A percentile compares a stretch with the other conserved stretches of the same genome.
Evolutionary conservation across 2,329 filamentous ascomycete genomes (phyloP).

Genomic region (Mycocentrospora acerina): DNA sequence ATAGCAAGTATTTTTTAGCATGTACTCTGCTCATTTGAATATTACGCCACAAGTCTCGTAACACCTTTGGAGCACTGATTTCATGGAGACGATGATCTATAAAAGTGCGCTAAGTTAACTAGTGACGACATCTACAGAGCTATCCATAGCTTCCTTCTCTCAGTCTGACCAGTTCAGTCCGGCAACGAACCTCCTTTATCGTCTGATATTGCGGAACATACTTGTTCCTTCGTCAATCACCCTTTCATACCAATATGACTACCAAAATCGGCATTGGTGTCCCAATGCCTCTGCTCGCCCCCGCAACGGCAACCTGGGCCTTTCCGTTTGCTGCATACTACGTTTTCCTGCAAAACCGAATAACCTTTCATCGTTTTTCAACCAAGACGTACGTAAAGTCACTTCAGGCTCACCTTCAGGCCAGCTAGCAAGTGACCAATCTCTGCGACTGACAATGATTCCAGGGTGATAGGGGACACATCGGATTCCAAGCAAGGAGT

Average conservation of each 20-base stretch:
- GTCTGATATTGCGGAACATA: neutral
- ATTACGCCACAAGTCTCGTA: too few relatives aligned
- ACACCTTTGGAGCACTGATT: too few relatives aligned
- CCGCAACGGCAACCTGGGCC: conserved; percentile 44
- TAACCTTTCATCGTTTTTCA: conserved; percentile 38
- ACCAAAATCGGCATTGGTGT: conserved; percentile 37
- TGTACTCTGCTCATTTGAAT: too few relatives aligned
- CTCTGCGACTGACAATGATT: conserved; percentile 6
- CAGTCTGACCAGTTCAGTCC: too few relatives aligned
- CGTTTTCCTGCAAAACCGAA: conserved; percentile 44
- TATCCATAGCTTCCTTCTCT: too few relatives aligned
- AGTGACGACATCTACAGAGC: too few relatives aligned
- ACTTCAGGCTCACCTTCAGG: neutral
- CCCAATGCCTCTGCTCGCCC: conserved; percentile 33
- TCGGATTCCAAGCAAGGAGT: conserved; percentile 12
- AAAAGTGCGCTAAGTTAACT: too few relatives aligned
- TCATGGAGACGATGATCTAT: too few relatives aligned
- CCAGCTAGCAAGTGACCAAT: neutral
- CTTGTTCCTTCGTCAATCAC: conserved; percentile 12
- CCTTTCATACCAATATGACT: conserved; percentile 23
- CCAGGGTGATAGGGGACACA: conserved; percentile 30
- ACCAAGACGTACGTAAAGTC: conserved; percentile 31
- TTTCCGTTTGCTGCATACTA: conserved; percentile 47
- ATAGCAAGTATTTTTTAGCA: too few relatives aligned
- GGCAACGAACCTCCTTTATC: neutral